phyloP scores from a whole-genome alignment of 352 stramenopile species.

The Thalassiosira mediterranea region DNA sequence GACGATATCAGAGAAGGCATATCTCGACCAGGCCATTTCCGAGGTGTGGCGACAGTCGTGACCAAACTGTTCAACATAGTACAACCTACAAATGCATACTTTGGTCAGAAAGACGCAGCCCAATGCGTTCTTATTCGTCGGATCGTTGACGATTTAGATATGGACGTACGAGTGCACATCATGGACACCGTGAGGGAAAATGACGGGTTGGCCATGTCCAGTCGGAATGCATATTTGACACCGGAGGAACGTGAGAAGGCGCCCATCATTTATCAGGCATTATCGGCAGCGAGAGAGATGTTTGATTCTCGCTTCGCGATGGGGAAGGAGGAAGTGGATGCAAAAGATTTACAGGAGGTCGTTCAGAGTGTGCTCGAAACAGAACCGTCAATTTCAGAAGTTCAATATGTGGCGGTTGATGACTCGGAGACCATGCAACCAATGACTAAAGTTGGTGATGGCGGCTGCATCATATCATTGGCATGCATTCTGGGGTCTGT shows the following conservation, averaged over 20 bases:
- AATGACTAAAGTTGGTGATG: slow-evolving; percentile 84
- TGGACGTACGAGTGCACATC: slow-evolving; percentile 91
- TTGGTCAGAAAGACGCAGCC: slow-evolving; percentile 98
- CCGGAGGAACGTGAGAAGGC: slow-evolving; percentile 88
- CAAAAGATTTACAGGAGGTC: slow-evolving; percentile 56
- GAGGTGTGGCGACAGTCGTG: slow-evolving; percentile 98
- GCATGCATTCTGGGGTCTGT: slow-evolving; percentile 94
- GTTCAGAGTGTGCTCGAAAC: slow-evolving; percentile 63
- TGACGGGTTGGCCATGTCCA: slow-evolving; percentile 97
- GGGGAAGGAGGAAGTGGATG: slow-evolving; percentile 64
- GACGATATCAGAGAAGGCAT: slow-evolving; percentile 92
- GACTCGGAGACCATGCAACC: slow-evolving; percentile 94
- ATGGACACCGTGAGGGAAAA: slow-evolving; percentile 91
- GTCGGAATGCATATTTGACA: slow-evolving; percentile 97
- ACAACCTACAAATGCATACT: slow-evolving; percentile 94
- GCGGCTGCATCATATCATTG: slow-evolving; percentile 89
- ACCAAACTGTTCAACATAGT: slow-evolving; percentile 99
- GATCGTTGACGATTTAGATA: slow-evolving; percentile 96
- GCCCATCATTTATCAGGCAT: slow-evolving; percentile 87
- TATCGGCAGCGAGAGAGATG: slow-evolving; percentile 74
- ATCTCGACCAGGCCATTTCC: slow-evolving; percentile 95
- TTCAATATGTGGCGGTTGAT: slow-evolving; percentile 96
- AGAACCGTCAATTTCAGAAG: slow-evolving; percentile 90
- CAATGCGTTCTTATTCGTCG: slow-evolving; percentile 94
- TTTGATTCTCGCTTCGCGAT: slow-evolving; percentile 47